Evolutionary conservation across 768 basidiomycete genomes (phyloP), one percentile per base, ranked within the genome.

Genomic region (Tricholoma terreum): DNA sequence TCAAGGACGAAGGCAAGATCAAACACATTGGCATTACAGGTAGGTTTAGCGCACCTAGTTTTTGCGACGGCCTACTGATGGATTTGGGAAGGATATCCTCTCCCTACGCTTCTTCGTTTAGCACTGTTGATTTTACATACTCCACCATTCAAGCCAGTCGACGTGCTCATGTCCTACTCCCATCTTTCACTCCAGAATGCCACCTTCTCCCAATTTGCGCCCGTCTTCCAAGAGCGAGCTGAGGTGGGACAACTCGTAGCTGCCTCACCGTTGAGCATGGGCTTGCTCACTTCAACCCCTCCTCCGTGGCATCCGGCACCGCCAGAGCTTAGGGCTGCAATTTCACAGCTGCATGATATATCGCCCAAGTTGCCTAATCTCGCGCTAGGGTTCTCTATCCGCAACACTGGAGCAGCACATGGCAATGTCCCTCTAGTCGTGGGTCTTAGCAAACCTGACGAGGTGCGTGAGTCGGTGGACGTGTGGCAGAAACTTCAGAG

Each of bases 241-340:
- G 74, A 81, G 50, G 80, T 95, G 43, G 67, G 70, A 55, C 88
- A 90, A 55, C 75, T 95, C 27, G 53, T 93, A 51, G 76, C 86
- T 2, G 93, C 93, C 1, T 92, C 92, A 2, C 93, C 93, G 7
- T 77, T 95, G 52, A 86, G 82, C 67, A 94, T 94, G 92, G 87
- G 87, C 0, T 80, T 94, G 3, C 78, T 95, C 33, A 84, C 84
- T 0, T 61, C 72, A 2, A 68, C 67, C 0, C 77, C 80, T 2
- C 87, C 88, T 1, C 11, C 69, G 2, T 94, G 92, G 92, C 91
- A 94, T 65, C 90, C 92, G 14, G 90, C 90, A 6, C 80, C 90
- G 17, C 64, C 69, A 12, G 71, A 65, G 11, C 58, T 91, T 38
- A 75, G 66, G 24, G 69, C 71, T 11, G 84, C 81, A 0, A 78